Percentiles rank a stretch among this genome's conserved stretches.
Conservation (phyloP, 352 stramenopile species). For the Pythium oligandrum region DNA sequence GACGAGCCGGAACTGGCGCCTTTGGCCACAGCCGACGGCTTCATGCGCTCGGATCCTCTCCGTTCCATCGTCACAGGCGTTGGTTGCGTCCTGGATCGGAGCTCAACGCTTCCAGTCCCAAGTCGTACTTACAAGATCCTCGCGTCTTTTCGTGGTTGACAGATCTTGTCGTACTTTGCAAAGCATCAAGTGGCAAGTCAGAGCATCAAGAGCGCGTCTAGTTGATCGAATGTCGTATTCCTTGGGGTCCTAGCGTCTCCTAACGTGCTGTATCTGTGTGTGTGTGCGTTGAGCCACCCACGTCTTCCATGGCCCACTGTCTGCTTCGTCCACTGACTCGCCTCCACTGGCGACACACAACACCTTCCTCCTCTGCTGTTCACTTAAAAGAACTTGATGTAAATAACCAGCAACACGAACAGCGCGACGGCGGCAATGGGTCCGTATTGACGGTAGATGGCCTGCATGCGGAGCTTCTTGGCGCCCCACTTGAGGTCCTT, state of each 20-base stretch:
- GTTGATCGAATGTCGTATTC: too few species aligned
- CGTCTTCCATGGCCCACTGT: too few species aligned
- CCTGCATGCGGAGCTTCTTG: conserved; percentile 91
- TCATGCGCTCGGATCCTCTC: conserved; percentile 8
- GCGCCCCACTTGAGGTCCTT: conserved; percentile 98
- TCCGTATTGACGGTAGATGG: conserved; percentile 86
- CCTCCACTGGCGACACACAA: too few species aligned
- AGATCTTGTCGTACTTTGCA: too few species aligned
- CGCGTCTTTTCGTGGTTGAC: conserved; percentile 2
- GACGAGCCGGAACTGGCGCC: conserved; percentile 16
- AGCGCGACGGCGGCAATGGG: conserved; percentile 76
- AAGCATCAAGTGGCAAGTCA: too few species aligned
- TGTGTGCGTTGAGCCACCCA: too few species aligned
- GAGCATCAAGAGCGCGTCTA: too few species aligned
- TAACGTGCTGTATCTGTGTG: too few species aligned
- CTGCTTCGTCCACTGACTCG: too few species aligned
- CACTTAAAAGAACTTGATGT: conserved; percentile 88
- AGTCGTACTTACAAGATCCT: background rate
- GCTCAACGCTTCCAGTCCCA: too few species aligned
- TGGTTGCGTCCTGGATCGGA: too few species aligned
- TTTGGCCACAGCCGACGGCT: background rate
- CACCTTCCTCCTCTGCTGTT: background rate
- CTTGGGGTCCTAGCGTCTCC: too few species aligned
- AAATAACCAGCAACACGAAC: conserved; percentile 86
- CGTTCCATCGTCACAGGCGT: conserved; percentile 10